Conservation (phyloP, 495 filamentous ascomycete genomes). For the Talaromyces ruber region DNA sequence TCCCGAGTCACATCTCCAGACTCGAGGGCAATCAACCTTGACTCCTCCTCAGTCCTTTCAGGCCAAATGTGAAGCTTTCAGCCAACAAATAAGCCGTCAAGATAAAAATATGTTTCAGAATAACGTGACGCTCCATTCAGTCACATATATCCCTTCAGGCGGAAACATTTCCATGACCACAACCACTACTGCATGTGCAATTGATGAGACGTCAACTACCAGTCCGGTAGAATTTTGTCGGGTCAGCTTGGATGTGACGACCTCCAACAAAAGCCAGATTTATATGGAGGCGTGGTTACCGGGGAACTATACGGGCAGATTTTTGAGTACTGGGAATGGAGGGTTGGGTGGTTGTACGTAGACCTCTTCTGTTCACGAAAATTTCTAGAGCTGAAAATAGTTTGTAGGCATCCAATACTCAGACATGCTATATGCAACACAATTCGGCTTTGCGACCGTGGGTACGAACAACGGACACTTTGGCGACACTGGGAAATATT, state of each 20-base stretch:
- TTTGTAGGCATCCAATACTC: neutral
- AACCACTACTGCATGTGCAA: neutral
- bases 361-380: neutral
- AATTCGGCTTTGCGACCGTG: neutral
- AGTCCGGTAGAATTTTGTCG: neutral
- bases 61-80: neutral
- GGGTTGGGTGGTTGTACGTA: neutral
- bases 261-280: neutral
- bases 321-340: neutral
- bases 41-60: neutral
- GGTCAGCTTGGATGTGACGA: neutral
- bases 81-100: neutral
- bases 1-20: neutral
- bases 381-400: neutral
- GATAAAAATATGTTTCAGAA: neutral
- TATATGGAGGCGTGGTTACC: neutral
- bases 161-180: neutral
- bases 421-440: neutral
- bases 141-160: neutral
- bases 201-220: neutral
- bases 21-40: neutral
- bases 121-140: neutral
- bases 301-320: neutral
- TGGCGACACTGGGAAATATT: neutral
- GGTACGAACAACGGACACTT: neutral